Evolutionary conservation across 2,329 filamentous ascomycete species (phyloP), one percentile per base, ranked within the genome.

Genomic region (Colletotrichum liaoningense): DNA sequence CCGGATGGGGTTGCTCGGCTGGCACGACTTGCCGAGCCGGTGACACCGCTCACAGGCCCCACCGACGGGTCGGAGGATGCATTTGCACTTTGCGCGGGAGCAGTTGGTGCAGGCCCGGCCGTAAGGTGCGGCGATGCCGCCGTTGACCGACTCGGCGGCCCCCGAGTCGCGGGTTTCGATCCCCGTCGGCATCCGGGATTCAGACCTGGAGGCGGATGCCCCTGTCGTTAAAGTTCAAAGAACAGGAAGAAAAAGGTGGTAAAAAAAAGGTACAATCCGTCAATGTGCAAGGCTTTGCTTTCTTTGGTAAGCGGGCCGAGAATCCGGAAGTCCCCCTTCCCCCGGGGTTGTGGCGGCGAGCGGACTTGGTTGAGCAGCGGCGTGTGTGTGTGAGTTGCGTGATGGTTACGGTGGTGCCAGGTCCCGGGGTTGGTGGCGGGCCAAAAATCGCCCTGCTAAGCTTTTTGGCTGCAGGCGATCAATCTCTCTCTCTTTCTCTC

Each of bases 41-140:
- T 82, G 77, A 57, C 85, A 87, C 69, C 85, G 83, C 63, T 84
- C 82, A 69, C 82, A 84, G 11, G 62, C 74, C 7, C 75, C 66
- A 12, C 79, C 80, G 14, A 69, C 76, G 3, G 76, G 71, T 24
- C 80, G 78, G 55, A 83, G 78, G 33, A 85, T 81, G 74, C 85
- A 86, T 78, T 84, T 85, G 78, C 85, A 85, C 69, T 86, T 86
- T 42, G 84, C 84, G 59, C 82, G 83, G 59, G 82, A 80, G 75
- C 85, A 86, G 67, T 82, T 83, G 56, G 78, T 75, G 64, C 85
- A 86, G 8, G 85, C 81, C 42, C 82, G 81, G 30, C 84, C 84
- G 71, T 86, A 84, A 11, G 82, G 82, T 2, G 82, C 82, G 1
- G 82, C 28, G 62, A 74, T 74, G 19, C 73, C 70, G 7, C 56